Evolutionary conservation across 2,329 filamentous ascomycete genomes (phyloP).

Genomic region (Fusarium secorum): DNA sequence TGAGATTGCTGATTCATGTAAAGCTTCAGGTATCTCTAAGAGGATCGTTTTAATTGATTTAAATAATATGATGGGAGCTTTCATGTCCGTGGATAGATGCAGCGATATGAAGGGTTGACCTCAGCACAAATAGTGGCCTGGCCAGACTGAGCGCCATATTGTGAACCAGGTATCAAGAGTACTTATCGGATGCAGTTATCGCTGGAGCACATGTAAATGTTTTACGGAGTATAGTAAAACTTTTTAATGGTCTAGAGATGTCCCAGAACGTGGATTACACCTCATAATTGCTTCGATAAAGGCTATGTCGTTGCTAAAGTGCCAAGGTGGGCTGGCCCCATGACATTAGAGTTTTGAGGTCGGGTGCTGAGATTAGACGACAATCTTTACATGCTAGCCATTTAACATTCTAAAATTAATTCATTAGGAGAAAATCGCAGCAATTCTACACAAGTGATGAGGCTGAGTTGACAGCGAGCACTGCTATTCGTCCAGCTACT

Average conservation of each 20-base stretch:
- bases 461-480: not conserved
- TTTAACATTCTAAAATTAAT: not conserved
- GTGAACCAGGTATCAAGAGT: no score
- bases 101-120: not conserved
- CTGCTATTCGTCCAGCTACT: not conserved
- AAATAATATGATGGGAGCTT: fast-evolving
- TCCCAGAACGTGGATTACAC: not conserved
- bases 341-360: not conserved
- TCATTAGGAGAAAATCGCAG: no score
- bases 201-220: not conserved
- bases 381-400: no score
- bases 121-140: not conserved
- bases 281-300: not conserved
- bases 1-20: not conserved
- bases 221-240: fast-evolving
- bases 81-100: fast-evolving
- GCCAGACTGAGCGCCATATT: not conserved
- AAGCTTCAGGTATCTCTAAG: fast-evolving
- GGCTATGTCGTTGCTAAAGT: not conserved
- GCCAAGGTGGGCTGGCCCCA: not conserved
- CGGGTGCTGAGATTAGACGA: not conserved
- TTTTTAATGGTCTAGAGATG: fast-evolving
- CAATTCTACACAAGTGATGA: not conserved
- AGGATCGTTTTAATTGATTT: fast-evolving
- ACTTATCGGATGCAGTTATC: fast-evolving